Conservation (phyloP, 2,329 filamentous ascomycete species). For the Sarocladium strictum region DNA sequence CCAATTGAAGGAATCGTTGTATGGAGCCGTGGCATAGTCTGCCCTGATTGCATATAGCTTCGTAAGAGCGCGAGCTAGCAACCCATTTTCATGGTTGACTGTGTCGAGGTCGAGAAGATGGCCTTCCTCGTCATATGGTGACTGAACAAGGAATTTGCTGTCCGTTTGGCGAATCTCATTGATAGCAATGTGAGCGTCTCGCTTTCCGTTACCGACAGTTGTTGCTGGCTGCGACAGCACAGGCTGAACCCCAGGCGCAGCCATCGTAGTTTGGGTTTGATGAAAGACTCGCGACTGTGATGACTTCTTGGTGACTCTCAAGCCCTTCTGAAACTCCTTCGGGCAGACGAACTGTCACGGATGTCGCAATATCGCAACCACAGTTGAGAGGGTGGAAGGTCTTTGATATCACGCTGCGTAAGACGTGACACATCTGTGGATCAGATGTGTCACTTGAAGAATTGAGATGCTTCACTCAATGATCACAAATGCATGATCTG, state of each 20-base stretch:
- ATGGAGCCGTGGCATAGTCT: conserved; percentile 73
- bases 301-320: not conserved
- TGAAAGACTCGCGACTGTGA: not conserved
- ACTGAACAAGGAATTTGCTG: conserved; percentile 50
- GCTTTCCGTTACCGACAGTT: conserved; percentile 12
- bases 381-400: too few species aligned
- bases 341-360: too few species aligned
- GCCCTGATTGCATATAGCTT: conserved; percentile 53
- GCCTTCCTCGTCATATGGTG: conserved; percentile 65
- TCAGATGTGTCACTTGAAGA: too few species aligned
- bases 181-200: conserved; percentile 19
- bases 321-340: too few species aligned
- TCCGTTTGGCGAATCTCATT: conserved; percentile 15
- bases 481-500: too few species aligned
- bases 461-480: too few species aligned
- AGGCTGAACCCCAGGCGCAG: not conserved
- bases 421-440: too few species aligned
- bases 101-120: conserved; percentile 69
- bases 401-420: too few species aligned
- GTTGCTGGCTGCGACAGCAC: not conserved
- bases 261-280: not conserved
- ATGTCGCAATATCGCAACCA: too few species aligned
- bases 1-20: conserved; percentile 76
- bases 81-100: conserved; percentile 57
- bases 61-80: conserved; percentile 68